Evolutionary conservation across 441 rosid species (phyloP).

Genomic region (Monsonia emarginata): DNA sequence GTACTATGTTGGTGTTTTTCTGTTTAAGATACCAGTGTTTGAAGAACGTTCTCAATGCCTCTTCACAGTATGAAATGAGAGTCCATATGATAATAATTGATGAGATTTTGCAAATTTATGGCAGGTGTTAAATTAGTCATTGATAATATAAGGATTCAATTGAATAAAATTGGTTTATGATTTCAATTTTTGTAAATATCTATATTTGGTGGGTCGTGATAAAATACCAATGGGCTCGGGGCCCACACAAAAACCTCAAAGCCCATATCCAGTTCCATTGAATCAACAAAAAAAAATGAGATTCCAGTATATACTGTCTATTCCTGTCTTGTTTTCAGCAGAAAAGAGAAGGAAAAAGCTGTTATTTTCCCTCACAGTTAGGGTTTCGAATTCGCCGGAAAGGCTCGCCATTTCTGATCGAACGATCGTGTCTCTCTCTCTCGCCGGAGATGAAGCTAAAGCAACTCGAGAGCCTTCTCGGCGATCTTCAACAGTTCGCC

Average conservation of each 20-base stretch:
- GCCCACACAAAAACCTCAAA: not conserved
- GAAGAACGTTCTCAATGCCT: not conserved
- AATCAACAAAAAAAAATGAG: not conserved
- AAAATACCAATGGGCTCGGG: not conserved
- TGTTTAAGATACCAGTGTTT: not conserved
- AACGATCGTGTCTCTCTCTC: not conserved
- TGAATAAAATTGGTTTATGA: too few relatives aligned
- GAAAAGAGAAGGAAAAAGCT: not conserved
- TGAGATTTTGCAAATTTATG: too few relatives aligned
- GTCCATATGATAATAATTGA: too few relatives aligned
- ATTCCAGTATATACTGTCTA: not conserved
- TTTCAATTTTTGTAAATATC: too few relatives aligned
- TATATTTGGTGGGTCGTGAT: not conserved
- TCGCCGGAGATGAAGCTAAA: slow-evolving; percentile 96
- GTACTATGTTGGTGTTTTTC: not conserved
- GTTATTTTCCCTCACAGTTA: not conserved
- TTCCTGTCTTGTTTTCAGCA: too few relatives aligned
- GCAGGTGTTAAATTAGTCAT: too few relatives aligned
- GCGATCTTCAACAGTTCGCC: slow-evolving; percentile 63
- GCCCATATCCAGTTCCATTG: not conserved
- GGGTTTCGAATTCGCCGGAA: not conserved
- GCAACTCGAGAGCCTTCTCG: slow-evolving; percentile 70
- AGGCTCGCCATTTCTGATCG: not conserved
- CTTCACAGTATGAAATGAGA: too few relatives aligned
- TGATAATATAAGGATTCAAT: too few relatives aligned